Evolutionary conservation across 2,329 filamentous ascomycete genomes (phyloP).

Genomic region (Sordariomycetes sp.): DNA sequence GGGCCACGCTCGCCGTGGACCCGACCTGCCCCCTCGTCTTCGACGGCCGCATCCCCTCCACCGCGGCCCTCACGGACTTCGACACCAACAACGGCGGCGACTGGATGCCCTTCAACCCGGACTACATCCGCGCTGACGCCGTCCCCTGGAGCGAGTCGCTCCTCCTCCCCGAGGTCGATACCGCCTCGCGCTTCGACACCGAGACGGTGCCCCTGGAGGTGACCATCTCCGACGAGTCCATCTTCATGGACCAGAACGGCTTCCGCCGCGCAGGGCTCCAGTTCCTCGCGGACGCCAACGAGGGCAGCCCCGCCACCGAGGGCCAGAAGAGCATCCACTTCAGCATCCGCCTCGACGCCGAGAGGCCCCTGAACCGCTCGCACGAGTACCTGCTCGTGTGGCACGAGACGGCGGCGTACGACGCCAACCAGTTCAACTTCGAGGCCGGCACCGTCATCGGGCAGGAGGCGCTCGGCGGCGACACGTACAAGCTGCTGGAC

Average conservation of each 20-base stretch:
- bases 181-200: slow-evolving; percentile 24
- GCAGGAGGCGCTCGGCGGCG: slow-evolving; percentile 4
- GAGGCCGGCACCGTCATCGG: slow-evolving; percentile 20
- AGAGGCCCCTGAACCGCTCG: slow-evolving; percentile 20
- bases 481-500: slow-evolving; percentile 9
- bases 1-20: background rate
- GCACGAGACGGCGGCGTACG: slow-evolving; percentile 25
- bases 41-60: slow-evolving; percentile 21
- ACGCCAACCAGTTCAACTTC: slow-evolving; percentile 26
- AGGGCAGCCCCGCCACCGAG: slow-evolving; percentile 19
- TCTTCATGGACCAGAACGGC: slow-evolving; percentile 32
- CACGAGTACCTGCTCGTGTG: slow-evolving; percentile 25
- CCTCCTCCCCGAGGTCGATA: slow-evolving; percentile 15
- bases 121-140: slow-evolving; percentile 22
- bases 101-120: slow-evolving; percentile 21
- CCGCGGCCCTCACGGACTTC: slow-evolving; percentile 16
- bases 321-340: slow-evolving; percentile 25
- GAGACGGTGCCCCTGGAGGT: slow-evolving; percentile 26
- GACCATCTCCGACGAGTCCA: slow-evolving; percentile 29
- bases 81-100: slow-evolving; percentile 15
- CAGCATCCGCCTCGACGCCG: slow-evolving; percentile 19
- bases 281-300: slow-evolving; percentile 29
- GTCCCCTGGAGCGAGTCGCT: slow-evolving; percentile 25
- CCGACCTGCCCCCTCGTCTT: slow-evolving; percentile 23
- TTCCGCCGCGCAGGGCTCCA: slow-evolving; percentile 34